Percentiles rank a stretch among this genome's conserved stretches.
phyloP scores from a whole-genome alignment of 352 stramenopile species.

The Globisporangium splendens region DNA sequence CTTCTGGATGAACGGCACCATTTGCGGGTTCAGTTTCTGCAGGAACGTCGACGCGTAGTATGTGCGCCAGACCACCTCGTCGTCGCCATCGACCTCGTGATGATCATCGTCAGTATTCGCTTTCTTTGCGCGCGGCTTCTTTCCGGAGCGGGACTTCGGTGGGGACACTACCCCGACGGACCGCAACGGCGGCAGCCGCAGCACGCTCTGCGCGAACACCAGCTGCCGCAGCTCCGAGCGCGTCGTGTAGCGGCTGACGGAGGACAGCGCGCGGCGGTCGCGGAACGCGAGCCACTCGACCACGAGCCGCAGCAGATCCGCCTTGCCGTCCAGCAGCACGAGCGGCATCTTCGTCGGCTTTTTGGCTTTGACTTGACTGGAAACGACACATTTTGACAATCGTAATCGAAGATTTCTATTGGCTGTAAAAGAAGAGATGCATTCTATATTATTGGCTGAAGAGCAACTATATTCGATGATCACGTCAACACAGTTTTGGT shows the following conservation, averaged over 20 bases:
- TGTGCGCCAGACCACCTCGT: slow-evolving; percentile 4
- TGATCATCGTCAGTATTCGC: background rate
- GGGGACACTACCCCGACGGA: background rate
- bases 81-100: slow-evolving; percentile 2
- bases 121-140: background rate
- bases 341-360: slow-evolving; percentile 3
- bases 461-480: no score
- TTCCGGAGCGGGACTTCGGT: background rate
- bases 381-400: background rate
- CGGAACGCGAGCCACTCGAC: slow-evolving; percentile 34
- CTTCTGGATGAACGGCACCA: slow-evolving; percentile 25
- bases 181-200: slow-evolving; percentile 32
- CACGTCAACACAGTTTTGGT: no score
- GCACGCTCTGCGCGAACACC: slow-evolving; percentile 32
- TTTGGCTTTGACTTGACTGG: no score
- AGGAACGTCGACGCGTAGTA: slow-evolving; percentile 40
- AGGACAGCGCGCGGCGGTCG: slow-evolving; percentile 35
- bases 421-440: no score
- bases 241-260: slow-evolving; percentile 24
- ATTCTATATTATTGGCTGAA: no score
- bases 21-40: slow-evolving; percentile 21
- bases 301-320: slow-evolving; percentile 36
- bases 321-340: slow-evolving; percentile 39
- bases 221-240: slow-evolving; percentile 39
- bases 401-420: no score